Evolutionary conservation across 306 rosid genomes (phyloP), one percentile per base, ranked within the genome.

Genomic region (Ochetophila trinervis): DNA sequence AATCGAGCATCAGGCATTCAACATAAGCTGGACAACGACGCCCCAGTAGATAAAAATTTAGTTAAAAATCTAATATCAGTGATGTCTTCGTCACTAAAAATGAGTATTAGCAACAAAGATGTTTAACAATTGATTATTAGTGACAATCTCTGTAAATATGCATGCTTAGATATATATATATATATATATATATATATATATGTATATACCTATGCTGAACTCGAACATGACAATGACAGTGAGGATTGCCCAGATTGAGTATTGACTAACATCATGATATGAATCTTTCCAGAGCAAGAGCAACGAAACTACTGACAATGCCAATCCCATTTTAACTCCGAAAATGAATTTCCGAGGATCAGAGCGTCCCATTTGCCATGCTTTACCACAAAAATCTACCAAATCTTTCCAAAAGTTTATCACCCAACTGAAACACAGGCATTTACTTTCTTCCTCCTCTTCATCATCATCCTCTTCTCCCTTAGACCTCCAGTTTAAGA

Each of bases 171-270:
- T 36, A 36, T 3, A 5, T 10, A 36, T 36, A 10, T 10, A 36
- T 36, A 36, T 36, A 35, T 35, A 35, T 3, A 8, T 35, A 4
- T 37, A 37, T 27, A 11, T 37, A 6, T 37, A 37, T 37, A 10
- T 37, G 11, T 37, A 40, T 40, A 12, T 81, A 81, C 95, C 95
- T 49, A 88, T 65, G 81, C 88, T 88, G 70, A 80, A 88, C 57
- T 88, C 95, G 48, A 88, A 85, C 72, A 88, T 87, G 19, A 88
- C 91, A 0, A 83, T 83, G 36, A 88, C 95, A 0, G 95, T 88
- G 80, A 88, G 87, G 30, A 88, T 77, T 27, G 88, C 95, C 95
- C 95, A 85, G 53, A 85, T 66, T 1, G 84, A 70, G 53, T 88
- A 88, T 58, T 74, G 87, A 73, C 75, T 63, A 45, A 77, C 13